Evolutionary conservation across 345 rosid genomes (phyloP).

Genomic region (Ailanthus altissimus): DNA sequence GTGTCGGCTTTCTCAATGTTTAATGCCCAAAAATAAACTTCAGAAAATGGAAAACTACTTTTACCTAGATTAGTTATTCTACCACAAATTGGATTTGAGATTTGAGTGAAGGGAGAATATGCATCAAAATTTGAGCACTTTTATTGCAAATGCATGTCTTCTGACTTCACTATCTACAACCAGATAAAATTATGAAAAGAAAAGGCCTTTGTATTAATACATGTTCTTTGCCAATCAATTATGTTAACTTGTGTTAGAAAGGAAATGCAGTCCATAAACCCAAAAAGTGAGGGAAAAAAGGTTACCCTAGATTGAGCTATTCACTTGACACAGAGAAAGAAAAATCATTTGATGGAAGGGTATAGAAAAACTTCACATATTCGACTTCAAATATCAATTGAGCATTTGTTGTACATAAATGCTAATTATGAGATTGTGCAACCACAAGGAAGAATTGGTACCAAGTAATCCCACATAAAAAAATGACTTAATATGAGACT

Average conservation of each 20-base stretch:
- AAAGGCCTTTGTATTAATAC: not conserved
- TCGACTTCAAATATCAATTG: not conserved
- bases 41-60: not conserved
- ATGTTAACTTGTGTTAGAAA: not conserved
- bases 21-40: not conserved
- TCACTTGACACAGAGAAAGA: not conserved
- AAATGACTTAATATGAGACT: not conserved
- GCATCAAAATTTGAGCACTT: not conserved
- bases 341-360: not conserved
- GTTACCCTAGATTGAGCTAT: not conserved
- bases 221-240: not conserved
- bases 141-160: not conserved
- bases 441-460: not conserved
- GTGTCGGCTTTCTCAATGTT: not conserved
- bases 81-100: not conserved
- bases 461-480: not conserved
- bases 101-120: not conserved
- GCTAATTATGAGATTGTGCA: not conserved
- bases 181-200: not conserved
- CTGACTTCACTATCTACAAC: not conserved
- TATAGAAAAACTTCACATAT: not conserved
- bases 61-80: not conserved
- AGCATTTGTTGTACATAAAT: constrained; percentile 9
- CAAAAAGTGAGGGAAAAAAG: not conserved
- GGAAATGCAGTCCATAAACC: not conserved